A percentile compares a stretch with the other conserved stretches of the same genome.
These are phyloP conservation scores for Pilatotrama ljubarskyi DNA, from an alignment of 768 basidiomycete species.

Conservation along the genomic window DNA sequence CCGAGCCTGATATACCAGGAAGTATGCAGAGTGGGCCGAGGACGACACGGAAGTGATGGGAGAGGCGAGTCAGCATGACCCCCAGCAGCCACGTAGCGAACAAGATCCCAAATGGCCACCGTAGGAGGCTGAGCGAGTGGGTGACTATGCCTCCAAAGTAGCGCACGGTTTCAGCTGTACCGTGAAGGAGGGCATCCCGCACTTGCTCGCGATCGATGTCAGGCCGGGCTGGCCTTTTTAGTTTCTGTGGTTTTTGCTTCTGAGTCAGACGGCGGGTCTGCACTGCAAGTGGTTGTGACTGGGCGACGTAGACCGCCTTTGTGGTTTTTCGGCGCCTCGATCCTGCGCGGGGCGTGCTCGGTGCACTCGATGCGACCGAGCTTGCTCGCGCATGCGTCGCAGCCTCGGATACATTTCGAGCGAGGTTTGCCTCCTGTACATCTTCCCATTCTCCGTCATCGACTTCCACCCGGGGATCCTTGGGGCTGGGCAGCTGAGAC, in stretches of 20 bases:
- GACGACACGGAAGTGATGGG: conserved; percentile 44
- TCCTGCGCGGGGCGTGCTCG: not conserved
- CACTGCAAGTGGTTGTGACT: conserved; percentile 23
- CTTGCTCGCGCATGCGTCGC: not conserved
- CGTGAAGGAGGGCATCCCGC: conserved; percentile 15
- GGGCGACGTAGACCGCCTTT: conserved; percentile 29
- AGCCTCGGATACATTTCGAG: not conserved
- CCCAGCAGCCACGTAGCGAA: conserved; percentile 54
- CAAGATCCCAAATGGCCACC: conserved; percentile 55
- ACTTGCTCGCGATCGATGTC: conserved; percentile 27
- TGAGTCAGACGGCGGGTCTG: not conserved
- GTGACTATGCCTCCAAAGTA: conserved; percentile 53
- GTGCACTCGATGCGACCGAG: not conserved
- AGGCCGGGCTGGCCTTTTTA: conserved; percentile 26
- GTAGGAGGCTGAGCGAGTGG: conserved; percentile 49
- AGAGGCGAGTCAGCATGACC: conserved; percentile 42
- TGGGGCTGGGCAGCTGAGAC: no score
- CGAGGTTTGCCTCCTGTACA: conserved; percentile 1
- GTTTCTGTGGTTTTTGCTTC: conserved; percentile 29
- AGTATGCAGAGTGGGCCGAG: conserved; percentile 62
- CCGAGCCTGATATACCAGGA: conserved; percentile 54
- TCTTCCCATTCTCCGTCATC: conserved; percentile 21
- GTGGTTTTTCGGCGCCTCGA: conserved; percentile 11
- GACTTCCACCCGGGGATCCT: no score
- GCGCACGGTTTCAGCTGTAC: conserved; percentile 27